Conservation (phyloP, 176 grass and related monocot species). For the Paspalum vaginatum region DNA sequence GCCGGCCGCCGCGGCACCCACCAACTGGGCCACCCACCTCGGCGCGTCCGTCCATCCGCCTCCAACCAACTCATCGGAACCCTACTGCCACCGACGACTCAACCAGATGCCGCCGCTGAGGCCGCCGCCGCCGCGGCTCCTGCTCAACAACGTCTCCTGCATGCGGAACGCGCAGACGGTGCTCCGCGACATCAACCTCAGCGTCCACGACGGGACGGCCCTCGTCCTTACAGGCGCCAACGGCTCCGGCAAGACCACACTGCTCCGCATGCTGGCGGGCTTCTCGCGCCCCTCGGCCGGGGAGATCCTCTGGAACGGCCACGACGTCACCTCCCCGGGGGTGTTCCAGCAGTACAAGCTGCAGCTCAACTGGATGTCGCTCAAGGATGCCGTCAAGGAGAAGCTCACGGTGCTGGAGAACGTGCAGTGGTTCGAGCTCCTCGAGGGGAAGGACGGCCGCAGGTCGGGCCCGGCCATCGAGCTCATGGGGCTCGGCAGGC, state of each 20-base stretch:
- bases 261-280: constrained; percentile 87
- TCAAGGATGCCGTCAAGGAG: constrained; percentile 84
- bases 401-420: constrained; percentile 92
- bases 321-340: constrained; percentile 70
- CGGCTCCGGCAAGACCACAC: constrained; percentile 88
- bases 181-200: constrained; percentile 82
- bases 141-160: constrained; percentile 82
- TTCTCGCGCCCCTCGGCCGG: constrained; percentile 88
- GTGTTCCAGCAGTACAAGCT: constrained; percentile 98
- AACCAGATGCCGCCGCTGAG: constrained; percentile 53
- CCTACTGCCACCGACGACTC: not conserved
- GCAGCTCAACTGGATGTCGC: constrained; percentile 91
- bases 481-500: constrained; percentile 88
- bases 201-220: constrained; percentile 81
- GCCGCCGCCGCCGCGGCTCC: constrained; percentile 70
- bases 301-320: constrained; percentile 87
- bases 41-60: not conserved
- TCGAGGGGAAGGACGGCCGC: constrained; percentile 79
- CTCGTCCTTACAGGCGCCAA: constrained; percentile 90
- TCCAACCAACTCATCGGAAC: not conserved
- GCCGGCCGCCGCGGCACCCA: not conserved
- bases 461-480: constrained; percentile 63
- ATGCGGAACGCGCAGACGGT: constrained; percentile 93
- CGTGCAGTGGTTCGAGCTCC: constrained; percentile 96
- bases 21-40: not conserved